Evolutionary conservation across 371 early-diverging fungal species (phyloP), one percentile per base, ranked within the genome.

Genomic region (Umbelopsis sp.): DNA sequence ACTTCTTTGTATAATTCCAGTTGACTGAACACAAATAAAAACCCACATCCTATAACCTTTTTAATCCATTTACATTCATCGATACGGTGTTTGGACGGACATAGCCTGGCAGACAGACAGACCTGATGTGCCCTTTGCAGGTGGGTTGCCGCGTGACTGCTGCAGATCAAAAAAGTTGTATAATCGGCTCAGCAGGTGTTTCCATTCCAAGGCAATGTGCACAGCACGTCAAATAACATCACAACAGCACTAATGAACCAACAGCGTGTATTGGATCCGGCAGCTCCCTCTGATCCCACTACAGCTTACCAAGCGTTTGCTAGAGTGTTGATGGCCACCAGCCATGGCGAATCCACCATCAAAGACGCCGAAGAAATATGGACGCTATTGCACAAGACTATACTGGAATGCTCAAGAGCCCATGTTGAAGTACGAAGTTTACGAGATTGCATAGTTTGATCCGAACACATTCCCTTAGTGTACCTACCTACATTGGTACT

Each of bases 401-500:
- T 88, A 81, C 77, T 72, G 37, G 89, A 88, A 67, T 86, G 89
- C 63, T 88, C 89, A 9, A 82, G 82, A 67, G 82, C 82, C 0
- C 86, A 88, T 63, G 87, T 88, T 63, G 87, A 88, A 72, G 89
- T 87, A 80, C 20, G 35, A 35, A 48, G 44, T 48, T 44, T 38
- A 44, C 41, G 41, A 41, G 41, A 41, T 41, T 41, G 41, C 41
- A 12, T 41, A 41, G 41, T 41, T 41, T 7, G 5, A 5, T 41
- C 12, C 41, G 41, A 41, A 41, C 41, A 41, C 41, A 41, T 12
- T 41, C 41, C 29, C 41, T 48, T 4, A 10, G 6, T 25, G 44
- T 12, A 46, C 22, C 24, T 8, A 65, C 64, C 50, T 2, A 25
- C 52, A 51, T 0, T 38, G n/a, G 50, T 35, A 50, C 25, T 16